These are phyloP conservation scores for Phytophthora vignae DNA, from an alignment of 352 stramenopile species.

Conservation along the genomic window DNA sequence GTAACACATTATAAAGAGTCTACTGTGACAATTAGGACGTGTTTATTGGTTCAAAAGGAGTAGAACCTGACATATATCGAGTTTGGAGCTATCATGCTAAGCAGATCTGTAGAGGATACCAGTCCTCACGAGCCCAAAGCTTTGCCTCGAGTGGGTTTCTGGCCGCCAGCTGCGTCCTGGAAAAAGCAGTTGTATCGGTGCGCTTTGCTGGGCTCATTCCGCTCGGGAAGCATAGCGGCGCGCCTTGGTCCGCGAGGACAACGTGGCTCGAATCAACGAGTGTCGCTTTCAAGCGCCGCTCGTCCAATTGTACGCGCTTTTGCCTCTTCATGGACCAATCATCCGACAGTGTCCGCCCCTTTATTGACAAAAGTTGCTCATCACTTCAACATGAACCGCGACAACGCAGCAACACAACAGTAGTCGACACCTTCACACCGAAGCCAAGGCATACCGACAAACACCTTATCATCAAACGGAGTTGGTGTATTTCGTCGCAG, in stretches of 20 bases:
- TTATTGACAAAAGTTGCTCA: background rate
- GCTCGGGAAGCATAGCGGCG: background rate
- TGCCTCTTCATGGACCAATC: background rate
- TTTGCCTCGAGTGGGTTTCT: conserved; percentile 20
- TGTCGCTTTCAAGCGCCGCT: background rate
- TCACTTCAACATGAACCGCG: background rate
- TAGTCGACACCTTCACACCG: background rate
- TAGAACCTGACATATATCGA: background rate
- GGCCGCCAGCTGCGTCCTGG: conserved; percentile 17
- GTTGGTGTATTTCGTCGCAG: background rate
- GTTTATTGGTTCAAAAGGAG: background rate
- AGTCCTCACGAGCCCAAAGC: conserved; percentile 6
- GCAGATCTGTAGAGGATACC: background rate
- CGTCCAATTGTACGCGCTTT: background rate
- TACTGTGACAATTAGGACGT: background rate
- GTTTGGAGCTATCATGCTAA: background rate
- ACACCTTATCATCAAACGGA: background rate
- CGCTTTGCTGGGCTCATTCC: conserved; percentile 6
- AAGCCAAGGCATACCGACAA: background rate
- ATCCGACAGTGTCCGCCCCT: background rate
- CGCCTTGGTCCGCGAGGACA: background rate
- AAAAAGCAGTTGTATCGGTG: conserved; percentile 20
- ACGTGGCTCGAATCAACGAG: background rate
- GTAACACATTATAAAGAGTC: background rate
- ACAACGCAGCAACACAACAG: background rate